phyloP scores from a whole-genome alignment of 163 green algal genomes.

The Coccomyxa subellipsoidea region DNA sequence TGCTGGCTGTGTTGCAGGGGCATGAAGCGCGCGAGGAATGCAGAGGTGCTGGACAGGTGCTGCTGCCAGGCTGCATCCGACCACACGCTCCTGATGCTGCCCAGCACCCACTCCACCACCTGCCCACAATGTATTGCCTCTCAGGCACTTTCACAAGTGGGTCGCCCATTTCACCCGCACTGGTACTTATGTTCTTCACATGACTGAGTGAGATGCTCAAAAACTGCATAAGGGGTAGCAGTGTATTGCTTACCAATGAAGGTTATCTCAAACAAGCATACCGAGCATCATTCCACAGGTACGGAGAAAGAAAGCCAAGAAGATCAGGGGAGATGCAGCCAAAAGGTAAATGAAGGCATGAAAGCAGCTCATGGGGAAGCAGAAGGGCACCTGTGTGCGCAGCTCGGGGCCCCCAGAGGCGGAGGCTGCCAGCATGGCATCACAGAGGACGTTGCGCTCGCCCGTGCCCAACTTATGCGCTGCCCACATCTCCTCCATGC shows the following conservation, averaged over 20 bases:
- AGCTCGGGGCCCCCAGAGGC: neutral
- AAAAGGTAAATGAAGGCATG: neutral
- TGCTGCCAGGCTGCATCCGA: conserved; percentile 31
- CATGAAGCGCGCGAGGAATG: conserved; percentile 42
- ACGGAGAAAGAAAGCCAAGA: neutral
- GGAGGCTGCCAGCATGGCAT: neutral
- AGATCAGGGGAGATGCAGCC: neutral
- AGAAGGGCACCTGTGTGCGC: neutral
- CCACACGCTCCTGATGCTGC: conserved; percentile 38
- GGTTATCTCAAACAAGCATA: no score
- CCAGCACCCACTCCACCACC: conserved; percentile 41
- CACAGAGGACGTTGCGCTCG: conserved; percentile 14
- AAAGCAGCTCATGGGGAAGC: neutral
- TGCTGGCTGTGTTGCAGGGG: conserved; percentile 14
- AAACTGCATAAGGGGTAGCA: no score
- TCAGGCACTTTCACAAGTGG: neutral
- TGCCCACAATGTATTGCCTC: conserved; percentile 5
- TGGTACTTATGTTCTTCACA: no score
- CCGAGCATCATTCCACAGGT: no score
- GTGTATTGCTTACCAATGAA: no score
- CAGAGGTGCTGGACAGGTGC: conserved; percentile 24
- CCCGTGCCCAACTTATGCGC: neutral
- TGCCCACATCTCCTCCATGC: conserved; percentile 25
- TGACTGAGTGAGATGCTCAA: no score
- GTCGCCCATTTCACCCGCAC: no score